Evolutionary conservation across 306 rosid species (phyloP), one percentile per base, ranked within the genome.

Genomic region (Parietaria judaica): DNA sequence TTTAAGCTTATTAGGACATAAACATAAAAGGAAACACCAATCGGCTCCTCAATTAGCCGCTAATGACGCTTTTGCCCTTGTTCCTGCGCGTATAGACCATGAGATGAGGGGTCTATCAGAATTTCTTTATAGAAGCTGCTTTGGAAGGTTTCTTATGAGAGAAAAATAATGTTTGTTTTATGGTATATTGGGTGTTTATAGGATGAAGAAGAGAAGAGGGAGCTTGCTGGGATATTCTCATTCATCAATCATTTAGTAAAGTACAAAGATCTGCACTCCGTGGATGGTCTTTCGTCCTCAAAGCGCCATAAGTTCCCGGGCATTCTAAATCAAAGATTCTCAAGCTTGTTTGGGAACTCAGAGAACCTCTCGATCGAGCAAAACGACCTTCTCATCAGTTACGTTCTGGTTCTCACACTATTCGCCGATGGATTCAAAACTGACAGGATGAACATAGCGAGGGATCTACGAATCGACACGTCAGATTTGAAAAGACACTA

Each of bases 381-480:
- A 76, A 62, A 36, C 11, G 63, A 70, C 73, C 95, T 92, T 73
- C 95, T 88, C 77, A 59, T 80, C 16, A 61, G 80, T 56, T 78
- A 86, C 66, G 70, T 84, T 51, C 65, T 88, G 83, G 96, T 88
- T 70, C 96, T 92, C 51, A 79, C 96, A 3, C 87, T 88, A 46
- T 81, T 80, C 58, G 70, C 61, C 0, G 95, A 88, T 47, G 76
- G 74, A 15, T 88, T 92, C 73, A 58, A n/a, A 14, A 84, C 95
- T 6, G 66, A 79, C 75, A 66, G 41, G 64, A 43, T 54, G 0
- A 95, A 92, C 68, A 84, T 88, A 55, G 73, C 88, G 5, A 86
- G 74, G 77, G 99, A 92, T 84, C 76, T 92, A 67, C 80, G 79
- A 80, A 68, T 84, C 71, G 53, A 15, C 55, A 2, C 8, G 3